Percentiles rank a stretch among this genome's conserved stretches.
These are phyloP conservation scores for Colletotrichum sp. DNA, from an alignment of 2,329 filamentous ascomycete genomes.

Conservation along the genomic window DNA sequence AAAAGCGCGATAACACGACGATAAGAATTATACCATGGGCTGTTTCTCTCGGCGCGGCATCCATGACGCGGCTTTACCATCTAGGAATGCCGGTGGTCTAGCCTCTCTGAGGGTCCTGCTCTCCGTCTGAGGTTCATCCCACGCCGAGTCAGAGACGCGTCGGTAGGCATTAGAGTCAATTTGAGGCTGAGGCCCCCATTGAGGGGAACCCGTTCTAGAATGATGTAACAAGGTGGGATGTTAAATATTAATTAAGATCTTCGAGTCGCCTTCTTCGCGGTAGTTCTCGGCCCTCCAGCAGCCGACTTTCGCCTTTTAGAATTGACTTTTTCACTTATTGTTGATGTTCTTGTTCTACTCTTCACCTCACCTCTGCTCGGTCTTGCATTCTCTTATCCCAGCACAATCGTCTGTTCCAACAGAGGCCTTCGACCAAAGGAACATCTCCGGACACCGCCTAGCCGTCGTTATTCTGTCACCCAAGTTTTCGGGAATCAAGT, in stretches of 20 bases:
- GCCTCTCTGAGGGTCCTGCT: background rate
- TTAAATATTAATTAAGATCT: background rate
- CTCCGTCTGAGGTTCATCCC: background rate
- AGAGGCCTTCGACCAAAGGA: background rate
- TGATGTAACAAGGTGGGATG: background rate
- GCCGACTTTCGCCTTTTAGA: background rate
- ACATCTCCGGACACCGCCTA: background rate
- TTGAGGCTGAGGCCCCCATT: background rate
- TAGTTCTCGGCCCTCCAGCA: background rate
- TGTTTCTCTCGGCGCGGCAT: background rate
- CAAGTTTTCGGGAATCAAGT: background rate
- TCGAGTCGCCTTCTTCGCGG: background rate
- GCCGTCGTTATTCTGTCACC: background rate
- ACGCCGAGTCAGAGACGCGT: slow-evolving; percentile 5
- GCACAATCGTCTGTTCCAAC: rapidly evolving
- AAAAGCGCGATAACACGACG: background rate
- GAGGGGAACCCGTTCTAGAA: background rate
- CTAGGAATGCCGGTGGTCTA: background rate
- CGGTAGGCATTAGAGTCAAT: background rate
- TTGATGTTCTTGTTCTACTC: background rate
- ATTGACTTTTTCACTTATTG: background rate
- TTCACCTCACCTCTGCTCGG: background rate
- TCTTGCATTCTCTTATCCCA: background rate
- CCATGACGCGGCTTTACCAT: background rate
- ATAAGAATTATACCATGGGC: background rate